A percentile compares a stretch with the other conserved stretches of the same genome.
phyloP scores from a whole-genome alignment of 352 stramenopile genomes.

The Phytophthora litchii region DNA sequence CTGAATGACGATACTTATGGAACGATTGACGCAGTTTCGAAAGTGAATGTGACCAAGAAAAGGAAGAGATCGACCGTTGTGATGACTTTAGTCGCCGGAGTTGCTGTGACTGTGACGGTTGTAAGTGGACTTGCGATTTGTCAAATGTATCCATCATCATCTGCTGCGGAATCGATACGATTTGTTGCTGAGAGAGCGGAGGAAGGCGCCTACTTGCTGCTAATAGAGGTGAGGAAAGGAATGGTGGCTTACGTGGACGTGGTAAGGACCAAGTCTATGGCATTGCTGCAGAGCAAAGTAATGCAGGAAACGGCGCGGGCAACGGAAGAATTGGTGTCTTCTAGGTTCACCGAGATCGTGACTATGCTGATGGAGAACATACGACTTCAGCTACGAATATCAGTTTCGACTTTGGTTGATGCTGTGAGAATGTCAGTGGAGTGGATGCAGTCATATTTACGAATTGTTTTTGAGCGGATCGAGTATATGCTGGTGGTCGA shows the following conservation, averaged over 20 bases:
- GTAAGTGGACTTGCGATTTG: conserved; percentile 27
- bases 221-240: conserved; percentile 2
- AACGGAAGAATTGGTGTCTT: neutral
- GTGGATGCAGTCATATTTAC: conserved; percentile 14
- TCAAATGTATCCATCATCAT: conserved; percentile 28
- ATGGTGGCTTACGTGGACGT: neutral
- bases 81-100: conserved; percentile 14
- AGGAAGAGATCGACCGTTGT: conserved; percentile 23
- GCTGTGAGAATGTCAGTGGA: conserved; percentile 11
- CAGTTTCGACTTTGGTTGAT: conserved; percentile 2
- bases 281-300: conserved; percentile 6
- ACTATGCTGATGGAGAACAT: conserved; percentile 1
- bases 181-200: conserved; percentile 5
- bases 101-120: conserved; percentile 16
- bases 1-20: conserved; percentile 2
- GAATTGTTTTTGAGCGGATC: conserved; percentile 10
- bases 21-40: conserved; percentile 3
- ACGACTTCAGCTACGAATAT: conserved; percentile 6
- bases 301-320: conserved; percentile 17
- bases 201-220: conserved; percentile 3
- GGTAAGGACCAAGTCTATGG: conserved; percentile 1
- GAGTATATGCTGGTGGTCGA: conserved; percentile 3
- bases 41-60: conserved; percentile 6
- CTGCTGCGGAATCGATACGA: conserved; percentile 21
- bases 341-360: neutral